phyloP scores from a whole-genome alignment of 306 rosid genomes.

The Boehmeria nivea region DNA sequence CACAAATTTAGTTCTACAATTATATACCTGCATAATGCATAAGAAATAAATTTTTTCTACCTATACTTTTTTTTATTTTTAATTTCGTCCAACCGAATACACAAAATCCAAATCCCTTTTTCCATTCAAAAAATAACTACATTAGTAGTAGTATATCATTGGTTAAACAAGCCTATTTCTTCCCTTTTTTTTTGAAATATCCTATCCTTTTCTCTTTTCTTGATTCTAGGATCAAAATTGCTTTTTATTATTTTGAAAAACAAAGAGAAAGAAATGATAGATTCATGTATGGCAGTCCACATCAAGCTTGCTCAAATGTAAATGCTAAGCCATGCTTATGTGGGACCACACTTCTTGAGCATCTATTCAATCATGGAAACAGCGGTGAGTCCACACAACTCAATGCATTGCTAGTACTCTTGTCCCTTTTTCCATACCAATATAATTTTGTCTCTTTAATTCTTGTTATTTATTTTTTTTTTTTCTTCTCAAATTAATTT shows the following conservation, averaged over 20 bases:
- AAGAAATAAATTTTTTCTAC: no score
- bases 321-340: slow-evolving; percentile 2
- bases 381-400: slow-evolving; percentile 8
- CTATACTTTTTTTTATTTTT: no score
- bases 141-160: no score
- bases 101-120: no score
- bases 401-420: slow-evolving; percentile 1
- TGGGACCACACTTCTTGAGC: slow-evolving; percentile 27
- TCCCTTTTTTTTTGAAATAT: no score
- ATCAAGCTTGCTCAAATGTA: slow-evolving; percentile 16
- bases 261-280: neutral
- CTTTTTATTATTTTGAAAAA: neutral
- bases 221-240: neutral
- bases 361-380: slow-evolving; percentile 15
- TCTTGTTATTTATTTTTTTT: neutral
- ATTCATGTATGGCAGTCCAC: slow-evolving; percentile 13
- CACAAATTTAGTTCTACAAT: no score
- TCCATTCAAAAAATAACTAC: no score
- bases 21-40: no score
- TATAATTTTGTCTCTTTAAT: neutral
- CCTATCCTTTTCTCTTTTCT: neutral
- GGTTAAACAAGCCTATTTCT: no score
- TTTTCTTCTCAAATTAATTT: neutral
- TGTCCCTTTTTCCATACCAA: neutral
- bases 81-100: no score